Conservation (phyloP, 2,329 filamentous ascomycete genomes). For the Fusarium sp. region DNA sequence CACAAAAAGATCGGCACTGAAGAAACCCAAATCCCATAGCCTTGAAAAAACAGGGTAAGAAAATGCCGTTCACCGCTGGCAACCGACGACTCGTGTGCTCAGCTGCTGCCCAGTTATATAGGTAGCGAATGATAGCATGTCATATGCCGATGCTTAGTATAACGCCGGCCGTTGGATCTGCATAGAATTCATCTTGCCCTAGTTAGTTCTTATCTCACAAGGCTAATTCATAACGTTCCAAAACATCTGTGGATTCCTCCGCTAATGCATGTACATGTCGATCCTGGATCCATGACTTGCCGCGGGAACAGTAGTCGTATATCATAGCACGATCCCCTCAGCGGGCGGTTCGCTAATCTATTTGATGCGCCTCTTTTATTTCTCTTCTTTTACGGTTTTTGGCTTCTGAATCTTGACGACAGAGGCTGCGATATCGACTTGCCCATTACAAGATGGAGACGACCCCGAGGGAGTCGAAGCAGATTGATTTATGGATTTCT, state of each 20-base stretch:
- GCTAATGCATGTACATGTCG: slow-evolving; percentile 1
- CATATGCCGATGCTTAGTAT: not conserved
- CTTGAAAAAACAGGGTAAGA: not conserved
- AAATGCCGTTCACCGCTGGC: not conserved
- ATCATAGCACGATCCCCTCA: slow-evolving; percentile 3
- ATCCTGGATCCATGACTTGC: slow-evolving; percentile 7
- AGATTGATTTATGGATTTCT: slow-evolving; percentile 24
- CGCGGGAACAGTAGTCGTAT: slow-evolving; percentile 1
- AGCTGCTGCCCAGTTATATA: not conserved
- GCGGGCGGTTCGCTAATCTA: slow-evolving; percentile 20
- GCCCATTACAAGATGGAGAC: slow-evolving; percentile 4
- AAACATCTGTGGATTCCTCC: slow-evolving; percentile 6
- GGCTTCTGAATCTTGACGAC: not conserved
- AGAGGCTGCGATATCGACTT: not conserved
- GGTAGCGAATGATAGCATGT: not conserved
- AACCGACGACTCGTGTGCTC: slow-evolving; percentile 1
- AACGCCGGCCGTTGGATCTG: not conserved
- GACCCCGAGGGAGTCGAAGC: slow-evolving; percentile 16
- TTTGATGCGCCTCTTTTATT: not conserved
- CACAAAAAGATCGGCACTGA: slow-evolving; percentile 5
- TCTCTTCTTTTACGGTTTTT: not conserved
- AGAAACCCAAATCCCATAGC: slow-evolving; percentile 2
- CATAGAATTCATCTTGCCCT: not conserved
- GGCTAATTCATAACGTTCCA: not conserved
- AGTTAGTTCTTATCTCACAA: not conserved